Evolutionary conservation across 306 rosid genomes (phyloP).

Genomic region (Cicer pinnatifidum): DNA sequence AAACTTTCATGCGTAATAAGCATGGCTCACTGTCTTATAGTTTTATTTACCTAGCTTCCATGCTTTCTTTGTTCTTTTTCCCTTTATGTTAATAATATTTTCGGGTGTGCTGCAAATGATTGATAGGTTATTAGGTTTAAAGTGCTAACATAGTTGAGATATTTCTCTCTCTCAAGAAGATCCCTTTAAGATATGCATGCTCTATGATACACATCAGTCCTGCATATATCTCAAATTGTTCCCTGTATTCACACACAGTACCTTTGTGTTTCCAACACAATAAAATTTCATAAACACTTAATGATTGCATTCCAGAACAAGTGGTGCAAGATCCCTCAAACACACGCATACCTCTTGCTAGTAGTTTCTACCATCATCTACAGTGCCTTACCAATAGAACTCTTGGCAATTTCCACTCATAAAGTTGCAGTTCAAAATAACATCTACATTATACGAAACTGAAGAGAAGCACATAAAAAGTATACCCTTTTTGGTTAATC

Average conservation of each 20-base stretch:
- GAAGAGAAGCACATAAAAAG: conserved; percentile 8
- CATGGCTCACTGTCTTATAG: not conserved
- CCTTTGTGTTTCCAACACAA: not conserved
- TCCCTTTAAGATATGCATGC: not conserved
- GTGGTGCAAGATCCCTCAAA: not conserved
- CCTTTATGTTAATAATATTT: too few relatives aligned
- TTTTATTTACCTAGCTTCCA: too few relatives aligned
- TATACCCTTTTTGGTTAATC: conserved; percentile 3
- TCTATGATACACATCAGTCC: not conserved
- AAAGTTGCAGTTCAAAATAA: not conserved
- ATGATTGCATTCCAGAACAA: not conserved
- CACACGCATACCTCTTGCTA: not conserved
- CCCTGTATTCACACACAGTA: not conserved
- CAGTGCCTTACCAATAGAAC: not conserved
- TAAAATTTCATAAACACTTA: not conserved
- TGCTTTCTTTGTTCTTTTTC: too few relatives aligned
- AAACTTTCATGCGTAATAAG: not conserved
- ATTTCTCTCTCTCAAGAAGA: not conserved
- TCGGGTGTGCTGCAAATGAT: too few relatives aligned
- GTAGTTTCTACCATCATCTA: not conserved
- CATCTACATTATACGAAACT: not conserved
- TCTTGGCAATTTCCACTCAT: not conserved
- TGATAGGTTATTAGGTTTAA: too few relatives aligned
- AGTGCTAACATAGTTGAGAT: too few relatives aligned
- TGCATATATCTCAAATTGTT: not conserved